Base-by-base conservation (phyloP, 768 basidiomycete genomes). In the Auricularia cornea region DNA sequence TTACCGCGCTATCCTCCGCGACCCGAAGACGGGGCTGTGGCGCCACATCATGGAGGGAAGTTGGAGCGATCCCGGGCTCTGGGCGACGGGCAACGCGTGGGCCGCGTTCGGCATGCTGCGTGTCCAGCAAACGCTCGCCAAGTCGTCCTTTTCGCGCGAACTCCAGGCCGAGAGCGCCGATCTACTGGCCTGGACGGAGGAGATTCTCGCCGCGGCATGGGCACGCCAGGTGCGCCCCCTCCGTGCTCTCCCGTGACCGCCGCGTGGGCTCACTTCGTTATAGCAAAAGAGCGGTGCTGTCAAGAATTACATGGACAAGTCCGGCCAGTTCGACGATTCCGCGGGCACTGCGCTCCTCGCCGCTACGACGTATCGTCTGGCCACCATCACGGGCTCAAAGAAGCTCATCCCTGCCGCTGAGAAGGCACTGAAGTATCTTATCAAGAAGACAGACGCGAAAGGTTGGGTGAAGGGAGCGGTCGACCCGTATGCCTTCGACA, bases 61-160 rank as follows among this genome's bases (percentile, higher is more conserved):
- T 14, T 63, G 61, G 62, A 52, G 40, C n/a, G 69, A 72, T 57
- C 35, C 60, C 16, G 54, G 54, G 6, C 44, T 57, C 12, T 57
- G 54, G 54, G 26, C 28, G 6, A 57, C 54, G 12, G 54, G 54
- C 4, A 78, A 79, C 60, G 78, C 68, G n/a, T 79, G 78, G 78
- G 78, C 76, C 3, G 76, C 76, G 18, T 66, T 70, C 14, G 78
- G 78, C 26, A 80, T 80, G 75, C 60, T 76, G 33, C 70, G 76
- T n/a, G 77, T 79, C 5, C 69, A 70, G 38, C 73, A 73, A 20
- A 78, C 77, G 2, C 77, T 80, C 65, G 65, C 71, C 40, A 70
- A 70, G 64, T 73, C 72, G 11, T 59, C 62, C 10, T 75, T 64
- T 60, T 68, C 63, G 18, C 59, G 65, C 31, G 41, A 65, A 2